These are phyloP conservation scores for Tieghemiomyces parasiticus DNA, from an alignment of 192 early-diverging fungal genomes.

Conservation along the genomic window DNA sequence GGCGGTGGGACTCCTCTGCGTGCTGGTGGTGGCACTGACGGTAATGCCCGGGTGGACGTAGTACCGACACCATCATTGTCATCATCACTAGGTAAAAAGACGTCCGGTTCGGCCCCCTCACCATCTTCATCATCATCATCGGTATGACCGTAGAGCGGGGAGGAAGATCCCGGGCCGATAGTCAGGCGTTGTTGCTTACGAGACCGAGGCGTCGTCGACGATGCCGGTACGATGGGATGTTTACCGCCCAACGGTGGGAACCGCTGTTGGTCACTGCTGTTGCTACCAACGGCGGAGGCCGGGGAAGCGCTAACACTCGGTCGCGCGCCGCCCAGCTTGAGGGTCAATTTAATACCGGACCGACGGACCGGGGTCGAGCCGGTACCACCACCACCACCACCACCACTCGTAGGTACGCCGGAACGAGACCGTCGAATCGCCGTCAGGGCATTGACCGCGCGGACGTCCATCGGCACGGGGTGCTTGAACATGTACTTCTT, in stretches of 20 bases:
- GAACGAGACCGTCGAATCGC: neutral
- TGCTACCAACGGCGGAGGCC: neutral
- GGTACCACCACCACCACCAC: neutral
- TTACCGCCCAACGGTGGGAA: neutral
- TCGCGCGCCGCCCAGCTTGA: conserved; percentile 7
- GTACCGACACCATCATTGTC: too few relatives aligned
- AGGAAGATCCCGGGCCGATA: neutral
- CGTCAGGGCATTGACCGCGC: neutral
- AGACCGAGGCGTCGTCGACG: neutral
- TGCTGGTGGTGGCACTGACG: too few relatives aligned
- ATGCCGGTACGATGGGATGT: neutral
- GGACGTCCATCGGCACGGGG: neutral
- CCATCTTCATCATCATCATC: neutral
- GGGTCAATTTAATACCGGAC: conserved; percentile 5
- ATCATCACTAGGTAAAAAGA: too few relatives aligned
- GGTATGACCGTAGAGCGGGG: neutral
- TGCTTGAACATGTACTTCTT: neutral
- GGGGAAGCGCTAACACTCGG: too few relatives aligned
- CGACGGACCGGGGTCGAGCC: neutral
- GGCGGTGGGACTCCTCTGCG: too few relatives aligned
- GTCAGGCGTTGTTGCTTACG: too few relatives aligned
- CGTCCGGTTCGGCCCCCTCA: too few relatives aligned
- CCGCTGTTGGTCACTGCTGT: neutral
- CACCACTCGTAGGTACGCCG: neutral
- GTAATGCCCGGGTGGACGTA: too few relatives aligned